Percentiles rank a stretch among this genome's conserved stretches.
Evolutionary conservation across 106 monocot genomes (phyloP).

Genomic region (Triglochin maritima): DNA sequence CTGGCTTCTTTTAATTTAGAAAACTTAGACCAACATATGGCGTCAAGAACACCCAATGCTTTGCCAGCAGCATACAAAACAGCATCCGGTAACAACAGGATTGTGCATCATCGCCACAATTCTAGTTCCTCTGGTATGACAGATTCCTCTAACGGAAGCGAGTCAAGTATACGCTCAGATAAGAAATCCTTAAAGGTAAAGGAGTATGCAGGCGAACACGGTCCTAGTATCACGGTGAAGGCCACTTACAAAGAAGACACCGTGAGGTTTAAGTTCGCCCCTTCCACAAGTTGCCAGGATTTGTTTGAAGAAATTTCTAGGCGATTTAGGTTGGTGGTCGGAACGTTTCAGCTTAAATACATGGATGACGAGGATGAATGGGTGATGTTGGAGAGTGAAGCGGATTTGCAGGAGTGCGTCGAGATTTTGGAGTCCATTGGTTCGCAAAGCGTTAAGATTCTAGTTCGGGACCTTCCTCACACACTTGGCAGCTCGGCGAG

Average conservation of each 20-base stretch:
- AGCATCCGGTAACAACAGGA: constrained; percentile 6
- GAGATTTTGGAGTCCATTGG: constrained; percentile 49
- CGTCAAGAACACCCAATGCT: constrained; percentile 10
- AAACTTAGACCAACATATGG: constrained; percentile 2
- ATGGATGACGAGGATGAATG: constrained; percentile 89
- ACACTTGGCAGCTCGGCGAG: constrained; percentile 33
- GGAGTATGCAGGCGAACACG: not conserved
- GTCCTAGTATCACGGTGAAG: constrained; percentile 42
- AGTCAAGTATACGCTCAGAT: constrained; percentile 50
- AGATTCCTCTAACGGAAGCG: constrained; percentile 61
- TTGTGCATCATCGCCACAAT: constrained; percentile 30
- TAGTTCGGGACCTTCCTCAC: constrained; percentile 34
- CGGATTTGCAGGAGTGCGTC: constrained; percentile 59
- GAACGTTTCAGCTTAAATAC: constrained; percentile 75
- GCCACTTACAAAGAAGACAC: constrained; percentile 67
- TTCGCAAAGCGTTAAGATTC: constrained; percentile 35
- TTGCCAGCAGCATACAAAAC: constrained; percentile 13
- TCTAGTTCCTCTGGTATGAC: constrained; percentile 57
- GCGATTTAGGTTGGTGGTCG: constrained; percentile 46
- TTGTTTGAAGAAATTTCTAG: constrained; percentile 51
- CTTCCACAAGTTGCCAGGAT: constrained; percentile 32
- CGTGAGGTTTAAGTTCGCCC: constrained; percentile 70
- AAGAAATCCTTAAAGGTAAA: constrained; percentile 16
- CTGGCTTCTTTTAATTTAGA: not conserved
- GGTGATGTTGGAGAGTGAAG: constrained; percentile 52